A percentile compares a stretch with the other conserved stretches of the same genome.
Evolutionary conservation across 2,329 filamentous ascomycete species (phyloP).

Genomic region (Alternaria incomplexa): DNA sequence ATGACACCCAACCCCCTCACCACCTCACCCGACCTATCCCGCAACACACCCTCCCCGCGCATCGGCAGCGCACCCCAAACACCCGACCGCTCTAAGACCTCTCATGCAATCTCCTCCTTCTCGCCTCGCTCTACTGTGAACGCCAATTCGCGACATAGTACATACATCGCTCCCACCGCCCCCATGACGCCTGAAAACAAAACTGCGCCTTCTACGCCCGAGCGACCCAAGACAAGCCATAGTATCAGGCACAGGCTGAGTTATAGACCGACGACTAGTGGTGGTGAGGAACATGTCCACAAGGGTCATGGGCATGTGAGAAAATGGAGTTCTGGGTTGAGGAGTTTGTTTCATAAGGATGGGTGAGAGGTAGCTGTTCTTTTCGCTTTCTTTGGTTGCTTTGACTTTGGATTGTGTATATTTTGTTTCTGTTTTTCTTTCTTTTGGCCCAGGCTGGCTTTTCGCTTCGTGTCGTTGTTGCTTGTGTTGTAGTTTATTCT

Average conservation of each 20-base stretch:
- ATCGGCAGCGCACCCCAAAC: slow-evolving; percentile 1
- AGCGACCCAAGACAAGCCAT: slow-evolving; percentile 22
- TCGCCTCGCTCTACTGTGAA: background rate
- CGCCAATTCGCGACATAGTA: background rate
- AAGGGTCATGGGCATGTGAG: slow-evolving; percentile 16
- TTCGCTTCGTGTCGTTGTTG: background rate
- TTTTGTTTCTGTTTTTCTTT: background rate
- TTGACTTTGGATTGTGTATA: background rate
- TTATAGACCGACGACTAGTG: slow-evolving; percentile 15
- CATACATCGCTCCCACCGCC: background rate
- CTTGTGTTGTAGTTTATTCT: background rate
- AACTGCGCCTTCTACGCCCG: slow-evolving; percentile 13
- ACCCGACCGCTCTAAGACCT: slow-evolving; percentile 8
- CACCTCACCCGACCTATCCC: background rate
- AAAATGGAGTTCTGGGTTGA: slow-evolving; percentile 31
- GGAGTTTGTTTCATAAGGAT: slow-evolving; percentile 23
- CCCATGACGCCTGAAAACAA: background rate
- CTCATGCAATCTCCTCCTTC: background rate
- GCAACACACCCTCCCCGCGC: background rate
- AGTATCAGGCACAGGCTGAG: slow-evolving; percentile 1
- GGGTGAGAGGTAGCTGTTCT: background rate
- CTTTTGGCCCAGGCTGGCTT: background rate
- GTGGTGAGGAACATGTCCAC: background rate
- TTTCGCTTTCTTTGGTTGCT: background rate
- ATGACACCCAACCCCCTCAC: background rate